phyloP scores from a whole-genome alignment of 805 yeast species.

The Ogataea allantospora region DNA sequence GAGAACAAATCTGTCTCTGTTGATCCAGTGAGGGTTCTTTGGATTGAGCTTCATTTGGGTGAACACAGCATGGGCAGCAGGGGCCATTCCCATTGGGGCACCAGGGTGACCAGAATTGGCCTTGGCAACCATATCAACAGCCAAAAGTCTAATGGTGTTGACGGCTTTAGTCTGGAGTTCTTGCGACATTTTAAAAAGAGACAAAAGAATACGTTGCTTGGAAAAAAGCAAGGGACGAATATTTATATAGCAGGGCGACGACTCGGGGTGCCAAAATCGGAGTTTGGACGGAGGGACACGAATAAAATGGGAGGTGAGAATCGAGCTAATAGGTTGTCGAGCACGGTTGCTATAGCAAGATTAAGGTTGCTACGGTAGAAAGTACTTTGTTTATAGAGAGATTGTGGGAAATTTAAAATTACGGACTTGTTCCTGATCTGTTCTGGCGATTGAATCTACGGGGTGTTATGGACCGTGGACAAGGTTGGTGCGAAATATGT shows the following conservation, averaged over 20 bases:
- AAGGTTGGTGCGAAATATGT: not conserved
- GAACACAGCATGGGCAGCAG: constrained; percentile 87
- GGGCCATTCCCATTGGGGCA: constrained; percentile 98
- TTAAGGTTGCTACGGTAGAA: too few relatives aligned
- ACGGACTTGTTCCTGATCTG: not conserved
- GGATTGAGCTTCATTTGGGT: constrained; percentile 84
- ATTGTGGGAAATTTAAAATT: too few relatives aligned
- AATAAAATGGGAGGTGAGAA: not conserved
- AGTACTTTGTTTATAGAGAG: too few relatives aligned
- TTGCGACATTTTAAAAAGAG: constrained; percentile 29
- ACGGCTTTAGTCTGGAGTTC: constrained; percentile 74
- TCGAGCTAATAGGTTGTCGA: not conserved
- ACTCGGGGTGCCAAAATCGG: constrained; percentile 9
- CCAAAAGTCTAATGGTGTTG: constrained; percentile 82
- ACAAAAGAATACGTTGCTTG: constrained; percentile 11
- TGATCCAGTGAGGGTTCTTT: constrained; percentile 86
- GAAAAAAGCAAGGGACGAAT: constrained; percentile 4
- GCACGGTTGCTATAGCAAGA: too few relatives aligned
- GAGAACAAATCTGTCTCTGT: constrained; percentile 92
- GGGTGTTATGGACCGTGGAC: constrained; percentile 7
- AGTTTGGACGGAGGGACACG: constrained; percentile 6
- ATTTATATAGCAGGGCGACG: constrained; percentile 3
- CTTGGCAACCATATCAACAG: constrained; percentile 82
- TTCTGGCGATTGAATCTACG: not conserved
- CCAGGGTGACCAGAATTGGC: constrained; percentile 99